Conservation (phyloP, 306 rosid genomes). For the Myrica gale region DNA sequence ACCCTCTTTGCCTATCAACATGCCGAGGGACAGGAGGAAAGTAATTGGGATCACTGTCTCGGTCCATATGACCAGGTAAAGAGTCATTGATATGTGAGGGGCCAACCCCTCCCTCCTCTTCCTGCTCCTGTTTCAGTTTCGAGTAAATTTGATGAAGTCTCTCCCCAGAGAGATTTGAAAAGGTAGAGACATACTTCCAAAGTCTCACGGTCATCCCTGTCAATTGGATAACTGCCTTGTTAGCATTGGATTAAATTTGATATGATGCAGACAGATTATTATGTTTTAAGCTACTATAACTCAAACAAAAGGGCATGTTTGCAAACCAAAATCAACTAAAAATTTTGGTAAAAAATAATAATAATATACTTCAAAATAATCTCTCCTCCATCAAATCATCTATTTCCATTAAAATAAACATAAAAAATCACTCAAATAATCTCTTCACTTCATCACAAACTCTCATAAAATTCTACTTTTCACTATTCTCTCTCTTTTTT, state of each 20-base stretch:
- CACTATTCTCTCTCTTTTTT: too few relatives aligned
- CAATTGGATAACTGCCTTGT: not conserved
- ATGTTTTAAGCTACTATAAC: not conserved
- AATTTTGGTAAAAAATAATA: too few relatives aligned
- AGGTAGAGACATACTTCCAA: conserved; percentile 97
- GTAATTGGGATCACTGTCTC: conserved; percentile 50
- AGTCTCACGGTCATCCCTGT: conserved; percentile 92
- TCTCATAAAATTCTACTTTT: too few relatives aligned
- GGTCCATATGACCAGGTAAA: conserved; percentile 51
- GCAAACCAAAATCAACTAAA: too few relatives aligned
- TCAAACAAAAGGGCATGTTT: not conserved
- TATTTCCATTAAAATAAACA: too few relatives aligned
- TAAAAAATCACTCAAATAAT: too few relatives aligned
- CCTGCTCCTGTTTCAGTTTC: conserved; percentile 79
- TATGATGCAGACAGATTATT: not conserved
- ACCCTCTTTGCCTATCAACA: conserved; percentile 61
- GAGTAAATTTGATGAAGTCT: conserved; percentile 89
- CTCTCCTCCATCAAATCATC: too few relatives aligned
- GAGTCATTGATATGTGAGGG: conserved; percentile 73
- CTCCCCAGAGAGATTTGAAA: conserved; percentile 94
- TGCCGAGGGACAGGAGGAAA: conserved; percentile 41
- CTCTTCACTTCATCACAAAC: too few relatives aligned
- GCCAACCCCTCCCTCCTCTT: conserved; percentile 66
- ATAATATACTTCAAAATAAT: too few relatives aligned
- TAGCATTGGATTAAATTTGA: not conserved